Evolutionary conservation across 2,329 filamentous ascomycete species (phyloP).

Genomic region (Curvularia eragrostidis): DNA sequence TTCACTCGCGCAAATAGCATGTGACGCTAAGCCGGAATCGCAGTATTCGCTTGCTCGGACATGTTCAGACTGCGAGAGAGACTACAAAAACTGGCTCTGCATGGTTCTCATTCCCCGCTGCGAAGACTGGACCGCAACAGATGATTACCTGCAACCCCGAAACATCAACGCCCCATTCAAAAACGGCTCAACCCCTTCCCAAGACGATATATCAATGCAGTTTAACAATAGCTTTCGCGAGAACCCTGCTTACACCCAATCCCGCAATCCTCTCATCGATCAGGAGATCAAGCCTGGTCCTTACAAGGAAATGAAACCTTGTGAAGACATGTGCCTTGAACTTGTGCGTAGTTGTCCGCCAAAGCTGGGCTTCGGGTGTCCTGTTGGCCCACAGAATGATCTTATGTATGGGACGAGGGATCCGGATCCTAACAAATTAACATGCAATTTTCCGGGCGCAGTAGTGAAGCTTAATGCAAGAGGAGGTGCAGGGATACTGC

Average conservation of each 20-base stretch:
- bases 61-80: slow-evolving; percentile 76
- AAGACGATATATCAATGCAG: slow-evolving; percentile 22
- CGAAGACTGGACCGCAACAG: slow-evolving; percentile 73
- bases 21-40: slow-evolving; percentile 75
- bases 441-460: slow-evolving; percentile 52
- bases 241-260: slow-evolving; percentile 58
- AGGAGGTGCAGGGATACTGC: not conserved
- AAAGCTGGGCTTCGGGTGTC: slow-evolving; percentile 77
- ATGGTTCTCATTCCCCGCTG: slow-evolving; percentile 91
- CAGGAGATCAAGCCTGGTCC: slow-evolving; percentile 76
- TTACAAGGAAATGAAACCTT: slow-evolving; percentile 92
- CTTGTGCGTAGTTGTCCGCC: slow-evolving; percentile 86
- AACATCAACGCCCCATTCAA: slow-evolving; percentile 74
- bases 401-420: slow-evolving; percentile 38
- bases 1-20: slow-evolving; percentile 82
- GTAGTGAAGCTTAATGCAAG: slow-evolving; percentile 47
- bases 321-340: slow-evolving; percentile 84
- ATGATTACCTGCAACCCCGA: slow-evolving; percentile 65
- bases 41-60: slow-evolving; percentile 80
- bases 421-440: slow-evolving; percentile 28
- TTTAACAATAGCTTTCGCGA: slow-evolving; percentile 36
- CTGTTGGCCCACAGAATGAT: slow-evolving; percentile 47
- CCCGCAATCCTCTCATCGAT: slow-evolving; percentile 78
- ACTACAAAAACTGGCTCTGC: slow-evolving; percentile 96
- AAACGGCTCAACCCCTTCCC: slow-evolving; percentile 62